A percentile compares a stretch with the other conserved stretches of the same genome.
Conservation (phyloP, 106 monocot species). For the Posidonia australis region DNA sequence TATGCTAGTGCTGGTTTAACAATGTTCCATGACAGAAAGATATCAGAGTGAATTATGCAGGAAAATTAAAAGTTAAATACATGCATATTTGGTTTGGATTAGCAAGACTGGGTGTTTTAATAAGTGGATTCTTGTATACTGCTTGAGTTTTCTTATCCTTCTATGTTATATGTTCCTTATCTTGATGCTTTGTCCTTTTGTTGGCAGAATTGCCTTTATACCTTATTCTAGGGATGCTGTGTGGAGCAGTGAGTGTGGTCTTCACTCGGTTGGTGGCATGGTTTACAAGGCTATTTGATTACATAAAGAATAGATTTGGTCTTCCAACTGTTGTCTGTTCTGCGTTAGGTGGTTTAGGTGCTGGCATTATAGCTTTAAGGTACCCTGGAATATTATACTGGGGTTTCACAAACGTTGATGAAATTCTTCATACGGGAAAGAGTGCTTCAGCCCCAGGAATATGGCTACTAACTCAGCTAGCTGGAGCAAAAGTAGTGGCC, state of each 20-base stretch:
- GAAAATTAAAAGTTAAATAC: too few relatives aligned
- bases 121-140: too few relatives aligned
- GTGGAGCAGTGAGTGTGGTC: conserved; percentile 89
- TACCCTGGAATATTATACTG: conserved; percentile 97
- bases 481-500: conserved; percentile 85
- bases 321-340: conserved; percentile 90
- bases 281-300: conserved; percentile 86
- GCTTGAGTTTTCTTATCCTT: not conserved
- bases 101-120: too few relatives aligned
- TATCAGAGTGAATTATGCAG: too few relatives aligned
- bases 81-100: too few relatives aligned
- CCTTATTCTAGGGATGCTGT: conserved; percentile 93
- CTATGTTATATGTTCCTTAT: not conserved
- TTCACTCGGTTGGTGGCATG: conserved; percentile 75
- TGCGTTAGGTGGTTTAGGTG: conserved; percentile 95
- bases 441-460: conserved; percentile 99
- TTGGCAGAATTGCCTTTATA: conserved; percentile 89
- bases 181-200: conserved; percentile 4
- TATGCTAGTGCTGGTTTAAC: too few relatives aligned
- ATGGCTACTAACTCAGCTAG: conserved; percentile 95
- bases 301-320: conserved; percentile 62
- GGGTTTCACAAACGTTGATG: conserved; percentile 99
- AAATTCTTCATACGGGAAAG: conserved; percentile 98
- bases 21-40: too few relatives aligned
- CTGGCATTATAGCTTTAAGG: conserved; percentile 89